Base-by-base conservation (phyloP, 2,329 filamentous ascomycete species). In the Septoria petroselini region DNA sequence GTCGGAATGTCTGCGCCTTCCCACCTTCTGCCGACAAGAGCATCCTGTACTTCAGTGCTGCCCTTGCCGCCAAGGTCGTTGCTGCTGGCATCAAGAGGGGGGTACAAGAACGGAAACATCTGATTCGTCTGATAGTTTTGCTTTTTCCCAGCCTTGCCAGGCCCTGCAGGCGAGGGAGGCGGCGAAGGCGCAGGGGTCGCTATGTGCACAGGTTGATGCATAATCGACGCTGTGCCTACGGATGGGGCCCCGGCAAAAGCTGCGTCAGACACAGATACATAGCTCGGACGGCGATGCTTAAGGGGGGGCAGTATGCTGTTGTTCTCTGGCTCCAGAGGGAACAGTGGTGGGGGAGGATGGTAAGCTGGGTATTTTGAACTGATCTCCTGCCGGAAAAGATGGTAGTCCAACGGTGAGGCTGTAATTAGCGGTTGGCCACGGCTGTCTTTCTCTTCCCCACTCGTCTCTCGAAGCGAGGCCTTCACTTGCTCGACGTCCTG, bases 41-140 rank as follows among this genome's bases (percentile, higher is more conserved):
- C 70, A 59, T 91, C 86, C 66, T 95, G 88, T 37, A 91, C 71
- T 34, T 87, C 86, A 4, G 90, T 87, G 15, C 79, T 81, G 9
- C 91, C 91, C 66, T 95, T 96, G 1, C 91, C 91, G 42, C 93
- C 91, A 30, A 91, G 84, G 60, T 85, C 87, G 65, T 95, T 95
- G 70, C 90, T 95, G 18, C 83, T 85, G 54, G 84, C 85, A 69
- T 96, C 91, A 14, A 96, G 74, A 1, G 93, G 93, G 1, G 93
- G 93, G 61, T 98, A 98, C 73, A 98, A 83, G 65, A 98, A 97
- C 0, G 93, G 93, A 58, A 98, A 97, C 65, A 96, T 93, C 62
- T 98, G 93, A 65, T 98, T 98, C 0, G 93, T 98, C 68, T 98
- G 93, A 63, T 98, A 98, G 61, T 97, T 98, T 65, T 98, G 93